Evolutionary conservation across 768 basidiomycete species (phyloP).

Genomic region (Agrocybe chaxingu): DNA sequence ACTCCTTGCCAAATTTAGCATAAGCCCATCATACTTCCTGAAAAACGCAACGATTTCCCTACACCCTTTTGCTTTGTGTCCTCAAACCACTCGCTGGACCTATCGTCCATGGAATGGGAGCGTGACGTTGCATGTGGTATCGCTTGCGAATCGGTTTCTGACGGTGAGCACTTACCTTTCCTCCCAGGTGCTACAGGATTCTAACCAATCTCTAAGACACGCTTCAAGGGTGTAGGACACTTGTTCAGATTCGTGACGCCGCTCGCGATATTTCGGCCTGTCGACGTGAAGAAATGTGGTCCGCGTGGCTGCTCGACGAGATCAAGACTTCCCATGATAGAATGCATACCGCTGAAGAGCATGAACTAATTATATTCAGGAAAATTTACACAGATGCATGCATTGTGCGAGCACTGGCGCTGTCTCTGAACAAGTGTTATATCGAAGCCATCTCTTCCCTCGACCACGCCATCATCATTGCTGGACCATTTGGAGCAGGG

Average conservation of each 20-base stretch:
- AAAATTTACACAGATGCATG: constrained; percentile 75
- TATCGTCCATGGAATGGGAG: constrained; percentile 10
- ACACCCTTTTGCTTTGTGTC: background rate
- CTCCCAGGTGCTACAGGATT: background rate
- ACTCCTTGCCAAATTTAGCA: constrained; percentile 12
- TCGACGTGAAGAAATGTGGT: constrained; percentile 7
- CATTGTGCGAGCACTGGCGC: constrained; percentile 45
- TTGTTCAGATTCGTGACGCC: constrained; percentile 12
- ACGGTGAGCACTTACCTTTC: background rate
- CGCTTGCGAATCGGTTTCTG: constrained; percentile 1
- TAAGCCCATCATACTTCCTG: constrained; percentile 4
- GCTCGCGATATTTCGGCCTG: constrained; percentile 11
- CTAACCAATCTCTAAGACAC: background rate
- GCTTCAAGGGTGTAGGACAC: background rate
- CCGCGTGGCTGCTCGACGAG: constrained; percentile 35
- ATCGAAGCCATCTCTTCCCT: constrained; percentile 51
- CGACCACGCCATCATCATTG: constrained; percentile 81
- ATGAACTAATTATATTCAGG: constrained; percentile 49
- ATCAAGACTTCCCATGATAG: constrained; percentile 43
- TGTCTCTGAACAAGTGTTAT: constrained; percentile 31
- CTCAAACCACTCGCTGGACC: background rate
- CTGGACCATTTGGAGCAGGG: constrained; percentile 66
- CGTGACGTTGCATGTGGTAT: background rate
- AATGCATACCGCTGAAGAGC: constrained; percentile 37
- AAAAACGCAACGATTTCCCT: background rate